phyloP scores from a whole-genome alignment of 768 basidiomycete genomes.

The Termitomyces sp. region DNA sequence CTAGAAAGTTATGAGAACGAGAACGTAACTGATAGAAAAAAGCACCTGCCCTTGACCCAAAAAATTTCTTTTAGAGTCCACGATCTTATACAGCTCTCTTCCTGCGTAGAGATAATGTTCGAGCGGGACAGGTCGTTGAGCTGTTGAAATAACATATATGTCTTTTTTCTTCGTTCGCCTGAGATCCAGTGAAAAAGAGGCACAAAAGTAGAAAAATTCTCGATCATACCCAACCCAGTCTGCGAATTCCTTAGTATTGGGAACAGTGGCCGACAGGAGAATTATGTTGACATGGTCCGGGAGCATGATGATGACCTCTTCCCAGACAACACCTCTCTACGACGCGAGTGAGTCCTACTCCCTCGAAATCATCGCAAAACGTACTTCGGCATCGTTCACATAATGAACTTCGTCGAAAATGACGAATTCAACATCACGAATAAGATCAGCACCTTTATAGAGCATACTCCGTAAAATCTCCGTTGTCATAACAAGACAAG shows the following conservation, averaged over 20 bases:
- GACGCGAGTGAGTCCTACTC: conserved; percentile 4
- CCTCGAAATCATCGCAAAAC: conserved; percentile 1
- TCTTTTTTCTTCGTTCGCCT: conserved; percentile 99
- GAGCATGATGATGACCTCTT: conserved; percentile 99
- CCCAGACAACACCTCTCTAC: conserved; percentile 98
- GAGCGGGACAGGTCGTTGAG: conserved; percentile 92
- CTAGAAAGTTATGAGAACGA: conserved; percentile 33
- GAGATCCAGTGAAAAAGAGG: conserved; percentile 7
- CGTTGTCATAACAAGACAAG: conserved; percentile 96
- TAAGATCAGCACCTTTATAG: conserved; percentile 97
- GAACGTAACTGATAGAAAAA: neutral
- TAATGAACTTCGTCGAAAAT: conserved; percentile 99
- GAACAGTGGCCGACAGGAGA: conserved; percentile 93
- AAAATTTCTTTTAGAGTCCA: conserved; percentile 77
- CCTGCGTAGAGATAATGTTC: conserved; percentile 97
- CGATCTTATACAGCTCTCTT: conserved; percentile 90
- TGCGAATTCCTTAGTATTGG: conserved; percentile 97
- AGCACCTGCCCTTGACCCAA: conserved; percentile 60
- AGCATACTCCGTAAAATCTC: conserved; percentile 98
- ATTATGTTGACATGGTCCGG: conserved; percentile 99
- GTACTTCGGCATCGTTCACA: conserved; percentile 96
- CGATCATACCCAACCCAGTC: conserved; percentile 94
- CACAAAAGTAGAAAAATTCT: neutral
- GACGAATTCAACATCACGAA: conserved; percentile 98
- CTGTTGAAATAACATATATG: conserved; percentile 97